A percentile compares a stretch with the other conserved stretches of the same genome.
phyloP scores from a whole-genome alignment of 495 filamentous ascomycete genomes.

The Xylaria acuta region DNA sequence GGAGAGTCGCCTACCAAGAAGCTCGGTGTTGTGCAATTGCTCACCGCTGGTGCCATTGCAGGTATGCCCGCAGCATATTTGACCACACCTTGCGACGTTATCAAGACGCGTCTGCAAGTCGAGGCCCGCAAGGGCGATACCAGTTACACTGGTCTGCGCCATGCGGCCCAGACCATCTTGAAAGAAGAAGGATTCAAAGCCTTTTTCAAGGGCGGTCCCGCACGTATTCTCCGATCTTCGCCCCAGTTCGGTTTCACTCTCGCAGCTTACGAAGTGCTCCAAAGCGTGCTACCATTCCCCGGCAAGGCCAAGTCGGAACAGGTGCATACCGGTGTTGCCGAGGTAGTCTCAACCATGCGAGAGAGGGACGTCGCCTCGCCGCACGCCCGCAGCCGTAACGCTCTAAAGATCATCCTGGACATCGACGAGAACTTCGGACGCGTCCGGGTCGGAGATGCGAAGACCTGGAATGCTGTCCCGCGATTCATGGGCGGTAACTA shows the following conservation, averaged over 20 bases:
- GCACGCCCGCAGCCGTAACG: slow-evolving; percentile 86
- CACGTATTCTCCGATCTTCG: slow-evolving; percentile 89
- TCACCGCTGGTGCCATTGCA: slow-evolving; percentile 93
- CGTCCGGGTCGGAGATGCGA: slow-evolving; percentile 61
- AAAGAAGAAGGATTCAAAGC: slow-evolving; percentile 92
- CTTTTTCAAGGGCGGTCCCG: slow-evolving; percentile 98
- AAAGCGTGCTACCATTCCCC: slow-evolving; percentile 82
- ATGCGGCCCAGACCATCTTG: slow-evolving; percentile 81
- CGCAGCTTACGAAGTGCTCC: slow-evolving; percentile 90
- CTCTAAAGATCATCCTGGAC: slow-evolving; percentile 96
- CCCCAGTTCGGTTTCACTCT: slow-evolving; percentile 98
- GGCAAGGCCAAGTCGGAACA: slow-evolving; percentile 56
- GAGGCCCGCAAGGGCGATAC: slow-evolving; percentile 95
- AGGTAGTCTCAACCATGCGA: slow-evolving; percentile 45
- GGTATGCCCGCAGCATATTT: slow-evolving; percentile 99
- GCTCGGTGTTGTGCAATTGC: slow-evolving; percentile 88
- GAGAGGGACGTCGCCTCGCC: slow-evolving; percentile 71
- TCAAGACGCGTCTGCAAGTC: slow-evolving; percentile 97
- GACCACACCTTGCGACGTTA: slow-evolving; percentile 96
- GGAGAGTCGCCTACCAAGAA: slow-evolving; percentile 89
- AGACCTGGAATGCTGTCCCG: slow-evolving; percentile 56
- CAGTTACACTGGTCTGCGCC: slow-evolving; percentile 82
- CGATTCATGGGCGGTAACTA: slow-evolving; percentile 45
- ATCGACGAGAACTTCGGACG: slow-evolving; percentile 89
- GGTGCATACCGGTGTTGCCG: slow-evolving; percentile 47